Evolutionary conservation across 2,329 filamentous ascomycete species (phyloP), one percentile per base, ranked within the genome.

Genomic region (Colletotrichum cordylinicola): DNA sequence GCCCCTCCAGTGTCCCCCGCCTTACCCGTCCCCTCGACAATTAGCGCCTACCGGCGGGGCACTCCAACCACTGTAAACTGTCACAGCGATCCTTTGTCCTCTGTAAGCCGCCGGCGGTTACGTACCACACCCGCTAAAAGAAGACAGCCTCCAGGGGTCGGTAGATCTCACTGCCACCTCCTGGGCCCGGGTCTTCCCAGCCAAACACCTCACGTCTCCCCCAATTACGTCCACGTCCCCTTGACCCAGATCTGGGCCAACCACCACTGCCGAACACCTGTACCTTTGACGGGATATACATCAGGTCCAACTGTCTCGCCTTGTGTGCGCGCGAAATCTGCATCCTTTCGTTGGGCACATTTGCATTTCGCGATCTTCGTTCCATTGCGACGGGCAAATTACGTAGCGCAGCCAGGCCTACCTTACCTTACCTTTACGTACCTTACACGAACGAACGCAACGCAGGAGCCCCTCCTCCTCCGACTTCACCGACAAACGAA

Each of bases 131-230:
- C 61, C 60, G 61, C 43, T 67, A 56, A 58, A 60, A 39, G 31
- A 39, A 65, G 35, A 35, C 43, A 16, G 39, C 27, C 62, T 29
- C 31, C 39, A 52, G 61, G 69, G 69, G 24, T 55, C 13, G 39
- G 60, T 37, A 61, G 58, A 71, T 66, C 69, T 78, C 74, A 78
- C 79, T 79, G 78, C 78, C 78, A 79, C 78, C 78, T 78, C 79
- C 78, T 80, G 61, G 72, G 37, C 52, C 62, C n/a, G 37, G 67
- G 67, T 39, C 27, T 62, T 67, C 71, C 58, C 56, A 72, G 65
- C 62, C 68, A 33, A 21, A 29, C 29, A 29, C 27, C 39, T 35
- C 60, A 24, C 27, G 31, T 64, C 60, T 35, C 58, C 37, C 55
- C 48, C 43, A 31, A 56, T 66, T 52, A 27, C 24, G 24, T 27